phyloP scores from a whole-genome alignment of 148 eudicot species.

The Fallopia convolvulus region DNA sequence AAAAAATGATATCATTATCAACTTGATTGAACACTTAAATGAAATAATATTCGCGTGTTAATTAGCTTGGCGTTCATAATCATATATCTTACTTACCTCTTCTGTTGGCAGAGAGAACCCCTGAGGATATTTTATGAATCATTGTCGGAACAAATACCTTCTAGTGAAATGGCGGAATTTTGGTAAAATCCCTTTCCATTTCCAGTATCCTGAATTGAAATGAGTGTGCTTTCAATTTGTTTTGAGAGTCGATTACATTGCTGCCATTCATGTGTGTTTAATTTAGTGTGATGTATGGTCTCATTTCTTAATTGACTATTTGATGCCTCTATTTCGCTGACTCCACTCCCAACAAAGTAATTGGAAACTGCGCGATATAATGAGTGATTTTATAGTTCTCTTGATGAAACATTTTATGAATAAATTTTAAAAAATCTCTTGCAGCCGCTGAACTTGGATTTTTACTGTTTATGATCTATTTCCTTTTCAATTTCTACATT shows the following conservation, averaged over 20 bases:
- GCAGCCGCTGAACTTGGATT: neutral
- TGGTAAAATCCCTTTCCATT: slow-evolving; percentile 51
- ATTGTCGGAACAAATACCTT: slow-evolving; percentile 73
- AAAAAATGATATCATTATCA: neutral
- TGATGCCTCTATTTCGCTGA: neutral
- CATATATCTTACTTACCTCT: slow-evolving; percentile 6
- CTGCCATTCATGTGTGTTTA: neutral
- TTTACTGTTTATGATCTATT: neutral
- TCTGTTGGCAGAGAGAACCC: slow-evolving; percentile 69
- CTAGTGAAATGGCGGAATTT: slow-evolving; percentile 97
- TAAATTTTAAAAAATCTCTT: neutral
- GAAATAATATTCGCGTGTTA: neutral
- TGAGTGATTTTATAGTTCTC: neutral
- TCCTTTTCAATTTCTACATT: neutral
- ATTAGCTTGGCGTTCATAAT: neutral
- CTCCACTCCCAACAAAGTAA: neutral
- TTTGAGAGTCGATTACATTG: neutral
- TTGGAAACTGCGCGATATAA: neutral
- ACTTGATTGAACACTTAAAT: neutral
- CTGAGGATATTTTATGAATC: slow-evolving; percentile 89
- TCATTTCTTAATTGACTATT: neutral
- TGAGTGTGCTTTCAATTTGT: neutral
- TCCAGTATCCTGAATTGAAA: neutral
- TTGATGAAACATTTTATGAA: neutral
- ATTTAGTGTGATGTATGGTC: neutral